These are phyloP conservation scores for Herpotrichia juniperi DNA, from an alignment of 2,329 filamentous ascomycete species.

Conservation along the genomic window DNA sequence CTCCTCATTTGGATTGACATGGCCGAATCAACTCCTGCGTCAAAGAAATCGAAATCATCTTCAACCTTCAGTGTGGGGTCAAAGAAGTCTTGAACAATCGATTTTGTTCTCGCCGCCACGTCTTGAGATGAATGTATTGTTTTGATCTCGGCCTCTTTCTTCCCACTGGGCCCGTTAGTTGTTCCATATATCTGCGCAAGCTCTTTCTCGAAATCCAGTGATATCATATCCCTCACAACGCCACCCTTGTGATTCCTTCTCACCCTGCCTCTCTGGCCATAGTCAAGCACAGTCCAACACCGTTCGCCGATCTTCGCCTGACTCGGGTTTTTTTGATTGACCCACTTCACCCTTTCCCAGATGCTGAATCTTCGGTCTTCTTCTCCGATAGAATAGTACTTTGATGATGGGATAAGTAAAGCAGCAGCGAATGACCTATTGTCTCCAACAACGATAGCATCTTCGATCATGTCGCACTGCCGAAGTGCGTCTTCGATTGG, in stretches of 20 bases:
- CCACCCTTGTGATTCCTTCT: constrained; percentile 59
- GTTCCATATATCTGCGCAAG: constrained; percentile 57
- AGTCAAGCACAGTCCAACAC: constrained; percentile 7
- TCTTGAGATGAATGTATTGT: no score
- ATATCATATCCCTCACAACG: constrained; percentile 50
- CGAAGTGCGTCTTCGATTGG: constrained; percentile 64
- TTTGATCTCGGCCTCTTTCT: no score
- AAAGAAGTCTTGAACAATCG: no score
- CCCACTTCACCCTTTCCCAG: constrained; percentile 50
- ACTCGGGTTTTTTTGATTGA: constrained; percentile 57
- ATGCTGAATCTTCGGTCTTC: constrained; percentile 46
- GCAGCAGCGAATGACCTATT: constrained; percentile 62
- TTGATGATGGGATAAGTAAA: constrained; percentile 63
- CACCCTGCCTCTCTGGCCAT: constrained; percentile 68
- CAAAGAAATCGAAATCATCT: constrained; percentile 8
- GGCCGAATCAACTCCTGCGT: constrained; percentile 27
- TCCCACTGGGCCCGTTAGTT: no score
- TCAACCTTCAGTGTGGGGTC: not conserved
- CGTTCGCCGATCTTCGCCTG: constrained; percentile 48
- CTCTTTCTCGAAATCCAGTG: constrained; percentile 45
- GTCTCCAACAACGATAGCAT: constrained; percentile 68
- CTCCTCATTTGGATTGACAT: not conserved
- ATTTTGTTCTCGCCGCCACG: no score
- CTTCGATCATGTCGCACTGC: constrained; percentile 53
- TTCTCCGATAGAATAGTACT: constrained; percentile 38